These are phyloP conservation scores for Powellomyces hirtus DNA, from an alignment of 192 early-diverging fungal species.

Conservation along the genomic window DNA sequence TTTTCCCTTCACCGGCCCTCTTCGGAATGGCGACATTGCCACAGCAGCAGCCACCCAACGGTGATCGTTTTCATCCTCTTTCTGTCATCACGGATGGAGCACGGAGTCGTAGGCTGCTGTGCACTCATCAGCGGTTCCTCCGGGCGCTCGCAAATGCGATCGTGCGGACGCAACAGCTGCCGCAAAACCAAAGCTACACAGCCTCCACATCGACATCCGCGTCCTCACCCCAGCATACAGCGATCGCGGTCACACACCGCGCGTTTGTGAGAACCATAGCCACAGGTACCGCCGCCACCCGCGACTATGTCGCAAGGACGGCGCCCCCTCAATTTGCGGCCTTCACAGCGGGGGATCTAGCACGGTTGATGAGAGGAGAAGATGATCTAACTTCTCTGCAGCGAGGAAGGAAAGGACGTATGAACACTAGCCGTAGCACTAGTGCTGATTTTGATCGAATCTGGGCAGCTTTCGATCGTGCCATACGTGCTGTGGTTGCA, in stretches of 20 bases:
- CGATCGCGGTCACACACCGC: slow-evolving; percentile 9
- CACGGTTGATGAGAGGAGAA: background rate
- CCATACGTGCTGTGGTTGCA: slow-evolving; percentile 1
- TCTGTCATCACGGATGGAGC: too few relatives aligned
- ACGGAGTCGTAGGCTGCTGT: too few relatives aligned
- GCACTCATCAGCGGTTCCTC: slow-evolving; percentile 4
- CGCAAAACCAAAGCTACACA: background rate
- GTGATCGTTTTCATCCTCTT: too few relatives aligned
- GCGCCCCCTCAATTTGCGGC: background rate
- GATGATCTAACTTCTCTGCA: background rate
- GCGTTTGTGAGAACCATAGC: slow-evolving; percentile 13
- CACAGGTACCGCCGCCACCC: background rate
- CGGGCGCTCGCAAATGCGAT: slow-evolving; percentile 16
- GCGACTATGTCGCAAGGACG: background rate
- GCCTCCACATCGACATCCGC: background rate
- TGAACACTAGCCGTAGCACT: background rate
- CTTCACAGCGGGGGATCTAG: background rate
- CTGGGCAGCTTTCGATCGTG: background rate
- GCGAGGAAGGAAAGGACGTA: too few relatives aligned
- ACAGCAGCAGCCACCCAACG: too few relatives aligned
- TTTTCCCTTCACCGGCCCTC: too few relatives aligned
- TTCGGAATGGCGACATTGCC: too few relatives aligned
- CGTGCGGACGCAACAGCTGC: background rate
- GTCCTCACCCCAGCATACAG: background rate
- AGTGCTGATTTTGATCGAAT: background rate